Evolutionary conservation across 73 alveolate species (phyloP).

Genomic region (Stentor coeruleus): DNA sequence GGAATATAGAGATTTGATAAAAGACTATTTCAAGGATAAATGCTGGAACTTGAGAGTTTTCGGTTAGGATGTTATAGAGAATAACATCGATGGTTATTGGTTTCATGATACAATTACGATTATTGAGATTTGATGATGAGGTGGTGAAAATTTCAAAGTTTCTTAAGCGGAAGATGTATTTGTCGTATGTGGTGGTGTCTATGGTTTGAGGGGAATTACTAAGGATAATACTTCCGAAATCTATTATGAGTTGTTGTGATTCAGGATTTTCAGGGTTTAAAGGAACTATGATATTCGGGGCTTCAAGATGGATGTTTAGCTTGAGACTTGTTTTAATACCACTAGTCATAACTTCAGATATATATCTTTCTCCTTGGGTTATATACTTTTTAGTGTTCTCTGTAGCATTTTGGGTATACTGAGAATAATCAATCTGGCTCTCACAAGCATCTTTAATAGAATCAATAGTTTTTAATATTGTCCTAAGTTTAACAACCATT

Average conservation of each 20-base stretch:
- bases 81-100: background rate
- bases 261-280: conserved; percentile 35
- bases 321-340: conserved; percentile 30
- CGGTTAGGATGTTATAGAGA: background rate
- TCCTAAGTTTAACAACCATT: background rate
- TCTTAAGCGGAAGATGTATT: background rate
- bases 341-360: conserved; percentile 22
- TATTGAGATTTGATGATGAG: background rate
- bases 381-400: conserved; percentile 38
- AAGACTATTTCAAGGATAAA: background rate
- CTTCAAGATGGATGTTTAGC: conserved; percentile 33
- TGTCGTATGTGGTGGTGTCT: background rate
- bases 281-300: conserved; percentile 55
- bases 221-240: conserved; percentile 34
- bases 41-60: background rate
- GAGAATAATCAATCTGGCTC: conserved; percentile 29
- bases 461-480: background rate
- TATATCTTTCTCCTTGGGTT: conserved; percentile 35
- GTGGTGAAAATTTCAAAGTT: background rate
- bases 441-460: background rate
- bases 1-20: background rate
- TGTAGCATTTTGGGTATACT: conserved; percentile 46
- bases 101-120: background rate
- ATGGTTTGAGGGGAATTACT: background rate
- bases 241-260: conserved; percentile 31